Evolutionary conservation across 1,284 basidiomycete species (phyloP).

Genomic region (Naganishia sp.): DNA sequence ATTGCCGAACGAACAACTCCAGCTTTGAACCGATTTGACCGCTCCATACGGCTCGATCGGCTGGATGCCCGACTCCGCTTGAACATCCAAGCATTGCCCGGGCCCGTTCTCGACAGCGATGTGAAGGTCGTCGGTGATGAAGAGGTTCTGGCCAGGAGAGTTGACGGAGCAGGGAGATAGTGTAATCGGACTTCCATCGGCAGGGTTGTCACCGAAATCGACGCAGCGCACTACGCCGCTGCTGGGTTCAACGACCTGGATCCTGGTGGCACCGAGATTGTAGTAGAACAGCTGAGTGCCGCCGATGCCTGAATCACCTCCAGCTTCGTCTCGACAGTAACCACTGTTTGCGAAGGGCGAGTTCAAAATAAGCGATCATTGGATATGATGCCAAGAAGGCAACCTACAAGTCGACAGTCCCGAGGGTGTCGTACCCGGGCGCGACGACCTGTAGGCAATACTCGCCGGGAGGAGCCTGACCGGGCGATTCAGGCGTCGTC

Average conservation of each 20-base stretch:
- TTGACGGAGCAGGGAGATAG: slow-evolving; percentile 29
- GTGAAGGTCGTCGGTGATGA: slow-evolving; percentile 26
- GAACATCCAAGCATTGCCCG: slow-evolving; percentile 5
- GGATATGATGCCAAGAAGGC: too few relatives aligned
- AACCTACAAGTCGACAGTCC: not conserved
- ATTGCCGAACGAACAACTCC: slow-evolving; percentile 9
- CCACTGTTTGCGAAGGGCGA: too few relatives aligned
- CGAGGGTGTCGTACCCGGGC: slow-evolving; percentile 9
- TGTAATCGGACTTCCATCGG: slow-evolving; percentile 31
- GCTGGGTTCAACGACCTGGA: not conserved
- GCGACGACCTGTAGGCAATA: slow-evolving; percentile 12
- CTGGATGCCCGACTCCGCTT: slow-evolving; percentile 5
- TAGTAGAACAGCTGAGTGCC: slow-evolving; percentile 5
- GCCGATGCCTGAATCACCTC: not conserved
- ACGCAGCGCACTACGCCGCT: not conserved
- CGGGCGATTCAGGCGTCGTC: not conserved
- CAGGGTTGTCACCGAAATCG: slow-evolving; percentile 12
- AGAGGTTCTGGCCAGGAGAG: slow-evolving; percentile 27
- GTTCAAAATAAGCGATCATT: too few relatives aligned
- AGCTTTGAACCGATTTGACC: slow-evolving; percentile 10
- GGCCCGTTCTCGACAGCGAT: slow-evolving; percentile 25
- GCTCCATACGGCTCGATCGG: slow-evolving; percentile 10
- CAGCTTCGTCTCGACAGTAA: not conserved
- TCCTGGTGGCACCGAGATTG: slow-evolving; percentile 2
- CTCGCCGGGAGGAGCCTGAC: not conserved